Base-by-base conservation (phyloP, 257 asterid species). In the Primulina huaijiensis region DNA sequence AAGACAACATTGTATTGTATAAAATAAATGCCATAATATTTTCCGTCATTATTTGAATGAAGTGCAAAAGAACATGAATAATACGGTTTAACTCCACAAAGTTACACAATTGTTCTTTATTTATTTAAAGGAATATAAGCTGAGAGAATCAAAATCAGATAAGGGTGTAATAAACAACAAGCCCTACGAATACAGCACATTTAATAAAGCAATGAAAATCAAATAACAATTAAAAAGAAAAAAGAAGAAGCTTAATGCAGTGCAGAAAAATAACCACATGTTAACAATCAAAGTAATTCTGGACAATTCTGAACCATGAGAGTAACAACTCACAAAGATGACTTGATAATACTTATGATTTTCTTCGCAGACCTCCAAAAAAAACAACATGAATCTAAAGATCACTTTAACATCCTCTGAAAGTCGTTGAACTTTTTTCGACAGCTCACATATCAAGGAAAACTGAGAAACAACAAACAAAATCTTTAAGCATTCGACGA, bases 1-100 rank as follows among this genome's bases (percentile, higher is more conserved):
- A 70, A 73, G 67, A 75, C 65, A 77, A 74, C 64, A 78, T 61
- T 50, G 29, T 33, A 78, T 64, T 50, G 29, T 33, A 57, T 50
- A 77, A 64, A 80, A 50, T 33, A 30, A 76, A 66, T n/a, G 63
- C 23, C 37, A 66, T 10, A 25, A 58, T 21, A 46, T 38, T 63
- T 58, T 62, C 65, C 57, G 57, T 31, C 37, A 60, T 56, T 11
- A 29, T 34, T 59, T 46, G 50, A 53, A 56, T 55, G 33, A 68
- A 70, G 55, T 29, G 9, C 9, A 7, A n/a, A 56, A 63, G 30
- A 64, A 64, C 46, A 16, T 50, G 2, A 63, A 65, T 66, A 37
- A 17, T 40, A n/a, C 7, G 61, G 23, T 72, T 59, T 62, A 50
- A 75, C 17, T 60, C 58, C 17, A 62, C n/a, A 14, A 23, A 58